Conservation (phyloP, 345 rosid species). For the Syzygium grande region DNA sequence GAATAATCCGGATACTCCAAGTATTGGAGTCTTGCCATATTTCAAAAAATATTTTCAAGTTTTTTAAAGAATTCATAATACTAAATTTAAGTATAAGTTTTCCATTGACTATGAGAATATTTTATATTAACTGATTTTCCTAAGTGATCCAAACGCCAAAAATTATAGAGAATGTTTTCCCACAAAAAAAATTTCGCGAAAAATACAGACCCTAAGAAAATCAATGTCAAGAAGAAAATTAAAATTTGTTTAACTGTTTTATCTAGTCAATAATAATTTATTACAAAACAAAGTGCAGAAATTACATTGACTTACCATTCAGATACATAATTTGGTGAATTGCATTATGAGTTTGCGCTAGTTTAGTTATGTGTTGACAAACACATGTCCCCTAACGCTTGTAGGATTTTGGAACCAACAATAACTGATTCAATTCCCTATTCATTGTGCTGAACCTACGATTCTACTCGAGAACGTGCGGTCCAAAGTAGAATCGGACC, state of each 20-base stretch:
- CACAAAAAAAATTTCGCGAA: too few relatives aligned
- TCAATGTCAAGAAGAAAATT: too few relatives aligned
- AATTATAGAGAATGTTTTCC: too few relatives aligned
- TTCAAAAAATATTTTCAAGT: too few relatives aligned
- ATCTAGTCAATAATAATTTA: too few relatives aligned
- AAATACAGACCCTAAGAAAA: not conserved
- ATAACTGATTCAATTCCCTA: not conserved
- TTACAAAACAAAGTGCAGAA: not conserved
- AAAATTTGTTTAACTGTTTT: too few relatives aligned
- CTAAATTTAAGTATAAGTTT: not conserved
- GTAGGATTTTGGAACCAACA: too few relatives aligned
- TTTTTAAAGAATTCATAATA: not conserved
- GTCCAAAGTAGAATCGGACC: too few relatives aligned
- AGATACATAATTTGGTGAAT: not conserved
- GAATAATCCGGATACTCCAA: not conserved
- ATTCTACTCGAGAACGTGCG: not conserved
- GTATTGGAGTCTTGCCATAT: not conserved
- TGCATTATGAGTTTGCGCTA: too few relatives aligned
- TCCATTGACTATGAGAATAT: not conserved
- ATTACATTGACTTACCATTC: not conserved
- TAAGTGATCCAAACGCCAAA: accelerated
- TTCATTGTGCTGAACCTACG: not conserved
- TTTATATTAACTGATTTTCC: not conserved
- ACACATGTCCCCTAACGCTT: too few relatives aligned
- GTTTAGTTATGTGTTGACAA: too few relatives aligned